Base-by-base conservation (phyloP, 2,329 filamentous ascomycete species). In the Aspergillus sp. region DNA sequence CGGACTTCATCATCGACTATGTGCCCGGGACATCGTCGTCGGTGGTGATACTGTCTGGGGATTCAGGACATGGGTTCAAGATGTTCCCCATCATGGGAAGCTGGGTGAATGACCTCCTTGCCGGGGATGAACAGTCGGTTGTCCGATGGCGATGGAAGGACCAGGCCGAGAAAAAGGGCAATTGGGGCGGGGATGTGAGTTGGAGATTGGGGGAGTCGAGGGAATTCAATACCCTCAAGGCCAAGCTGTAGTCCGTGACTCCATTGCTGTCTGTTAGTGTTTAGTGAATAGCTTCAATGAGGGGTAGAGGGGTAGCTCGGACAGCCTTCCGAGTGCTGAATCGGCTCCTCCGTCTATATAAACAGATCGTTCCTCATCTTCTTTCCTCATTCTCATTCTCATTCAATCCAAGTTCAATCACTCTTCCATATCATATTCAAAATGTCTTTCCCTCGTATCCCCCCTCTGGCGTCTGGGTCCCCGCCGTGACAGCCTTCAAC, bases 41-140 rank as follows among this genome's bases (percentile, higher is more conserved):
- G 1, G 65, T 82, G 2, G 59, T 83, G 2, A 55, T 81, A 0
- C 49, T 76, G 1, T 73, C 76, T 0, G 79, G 79, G 0, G 80
- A 83, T 52, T 83, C 78, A 1, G 80, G 79, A 0, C 79, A 83
- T 53, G 77, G 74, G 0, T 82, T 82, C 59, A 82, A 83, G 61
- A 80, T 82, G 76, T 69, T 83, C 39, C 79, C 78, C 0, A 69
- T 81, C 26, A 65, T 79, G n/a, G 79, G 80, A 0, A 58, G 64
- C n/a, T 82, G 76, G 70, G 71, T 81, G 2, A 66, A 60, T 35
- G 65, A 72, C 8, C 51, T 82, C 5, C 40, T 82, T 0, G 64
- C 66, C 0, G 54, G 61, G 33, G 40, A 39, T 4, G 36, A 45
- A 30, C 78, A 82, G 57, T 58, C 57, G 1, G 58, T 72, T 12